phyloP scores from a whole-genome alignment of 306 rosid genomes.

The Glycine tomentella region DNA sequence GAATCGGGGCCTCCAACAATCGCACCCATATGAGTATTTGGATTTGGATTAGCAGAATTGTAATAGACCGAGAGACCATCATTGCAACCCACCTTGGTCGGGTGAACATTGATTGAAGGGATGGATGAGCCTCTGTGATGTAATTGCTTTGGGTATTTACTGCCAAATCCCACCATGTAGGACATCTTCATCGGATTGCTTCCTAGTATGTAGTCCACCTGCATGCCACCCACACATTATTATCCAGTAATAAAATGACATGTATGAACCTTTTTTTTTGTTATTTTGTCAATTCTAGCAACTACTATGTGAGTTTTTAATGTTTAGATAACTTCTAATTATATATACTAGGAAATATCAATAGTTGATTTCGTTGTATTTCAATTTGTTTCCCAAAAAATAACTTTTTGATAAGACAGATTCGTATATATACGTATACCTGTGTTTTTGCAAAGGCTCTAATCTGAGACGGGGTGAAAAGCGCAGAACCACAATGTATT shows the following conservation, averaged over 20 bases:
- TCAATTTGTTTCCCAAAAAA: too few species aligned
- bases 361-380: too few species aligned
- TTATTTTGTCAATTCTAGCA: too few species aligned
- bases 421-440: constrained; percentile 44
- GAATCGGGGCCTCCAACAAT: constrained; percentile 84
- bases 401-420: too few species aligned
- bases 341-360: too few species aligned
- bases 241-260: too few species aligned
- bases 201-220: constrained; percentile 92
- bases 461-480: constrained; percentile 65
- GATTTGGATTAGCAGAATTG: constrained; percentile 65
- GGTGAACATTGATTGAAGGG: constrained; percentile 64
- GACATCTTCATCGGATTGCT: constrained; percentile 75
- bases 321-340: too few species aligned
- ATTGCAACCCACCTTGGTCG: constrained; percentile 67
- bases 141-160: constrained; percentile 66
- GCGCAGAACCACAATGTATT: constrained; percentile 69
- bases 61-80: constrained; percentile 63
- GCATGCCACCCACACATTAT: background rate
- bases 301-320: too few species aligned
- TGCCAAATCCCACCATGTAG: constrained; percentile 69
- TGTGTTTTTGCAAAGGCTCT: constrained; percentile 75
- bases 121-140: constrained; percentile 92
- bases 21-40: constrained; percentile 77
- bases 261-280: too few species aligned